Base-by-base conservation (phyloP, 306 rosid species). In the Senna siamea region DNA sequence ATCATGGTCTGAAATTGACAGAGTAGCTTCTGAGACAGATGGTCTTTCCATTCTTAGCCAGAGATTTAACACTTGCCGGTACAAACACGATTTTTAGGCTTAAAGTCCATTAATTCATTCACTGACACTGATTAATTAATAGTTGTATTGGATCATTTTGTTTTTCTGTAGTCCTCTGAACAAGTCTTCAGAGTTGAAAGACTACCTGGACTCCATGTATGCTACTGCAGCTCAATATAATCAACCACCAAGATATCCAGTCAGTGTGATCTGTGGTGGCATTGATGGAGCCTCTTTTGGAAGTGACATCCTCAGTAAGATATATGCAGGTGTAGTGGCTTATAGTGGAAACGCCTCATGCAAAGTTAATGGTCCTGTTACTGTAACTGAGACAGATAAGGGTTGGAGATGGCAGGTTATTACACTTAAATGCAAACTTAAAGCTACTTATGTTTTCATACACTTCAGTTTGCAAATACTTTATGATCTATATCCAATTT, bases 391-490 rank as follows among this genome's bases (percentile, higher is more conserved):
- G 80, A 78, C 87, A 5, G 1, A 13, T 13, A 15, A 1, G 7
- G 97, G 92, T 35, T 93, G 98, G 98, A 1, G 32, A 37, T 93
- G 98, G 97, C 97, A 91, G 98, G 98, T 91, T 79, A 68, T 26
- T 26, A 26, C 30, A 26, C 30, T 26, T 26, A 26, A 3, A 26
- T 26, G 30, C 30, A 26, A 26, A 26, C 30, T 3, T 26, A 26
- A 26, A 26, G 30, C 30, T 26, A 10, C 22, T 2, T 8, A 18
- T 43, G 13, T 35, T 62, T 62, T 62, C 17, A 37, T 38, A 76
- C 22, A 80, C 93, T 65, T 93, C 90, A 89, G 15, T 38, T 87
- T 83, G 72, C 3, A 19, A 50, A 46, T 38, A 28, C 66, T 34
- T 14, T 26, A 37, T 37, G 4, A 7, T 2, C 8, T 61, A 35